Evolutionary conservation across 768 basidiomycete genomes (phyloP).

Genomic region (Galerina sulciceps): DNA sequence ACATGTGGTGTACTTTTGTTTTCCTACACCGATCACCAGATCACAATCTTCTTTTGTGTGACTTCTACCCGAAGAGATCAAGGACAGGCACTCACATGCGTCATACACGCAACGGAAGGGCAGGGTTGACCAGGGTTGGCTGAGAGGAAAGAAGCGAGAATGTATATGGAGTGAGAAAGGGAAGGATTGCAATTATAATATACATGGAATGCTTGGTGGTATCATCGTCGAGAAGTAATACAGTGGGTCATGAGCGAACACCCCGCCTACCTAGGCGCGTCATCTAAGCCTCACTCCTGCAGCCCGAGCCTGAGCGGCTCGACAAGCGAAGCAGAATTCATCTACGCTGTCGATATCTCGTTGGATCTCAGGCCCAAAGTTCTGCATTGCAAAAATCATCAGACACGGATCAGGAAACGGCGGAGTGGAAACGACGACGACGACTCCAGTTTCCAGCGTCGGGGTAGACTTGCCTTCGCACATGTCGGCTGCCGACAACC

Average conservation of each 20-base stretch:
- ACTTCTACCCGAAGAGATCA: conserved; percentile 12
- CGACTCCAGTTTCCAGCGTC: not conserved
- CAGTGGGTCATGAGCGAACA: not conserved
- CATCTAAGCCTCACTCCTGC: conserved; percentile 27
- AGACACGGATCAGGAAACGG: conserved; percentile 10
- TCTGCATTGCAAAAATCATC: conserved; percentile 43
- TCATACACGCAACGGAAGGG: not conserved
- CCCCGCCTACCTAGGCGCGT: conserved; percentile 1
- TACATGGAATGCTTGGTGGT: conserved; percentile 1
- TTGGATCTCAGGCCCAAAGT: conserved; percentile 71
- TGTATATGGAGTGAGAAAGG: not conserved
- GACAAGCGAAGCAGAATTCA: conserved; percentile 73
- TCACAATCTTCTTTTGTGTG: conserved; percentile 9
- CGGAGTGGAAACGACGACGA: conserved; percentile 2
- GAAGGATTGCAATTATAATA: conserved; percentile 1
- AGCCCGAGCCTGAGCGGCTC: conserved; percentile 53
- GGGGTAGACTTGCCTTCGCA: conserved; percentile 50
- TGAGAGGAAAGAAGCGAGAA: not conserved
- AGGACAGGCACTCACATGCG: conserved; percentile 6
- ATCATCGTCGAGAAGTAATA: not conserved
- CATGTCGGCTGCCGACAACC: conserved; percentile 59
- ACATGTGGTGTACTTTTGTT: conserved; percentile 9
- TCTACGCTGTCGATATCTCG: conserved; percentile 71
- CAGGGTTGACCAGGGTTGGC: too few species aligned
- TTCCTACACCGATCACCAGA: conserved; percentile 12